A percentile compares a stretch with the other conserved stretches of the same genome.
phyloP scores from a whole-genome alignment of 148 eudicot species.

The Vaccinium darrowii region DNA sequence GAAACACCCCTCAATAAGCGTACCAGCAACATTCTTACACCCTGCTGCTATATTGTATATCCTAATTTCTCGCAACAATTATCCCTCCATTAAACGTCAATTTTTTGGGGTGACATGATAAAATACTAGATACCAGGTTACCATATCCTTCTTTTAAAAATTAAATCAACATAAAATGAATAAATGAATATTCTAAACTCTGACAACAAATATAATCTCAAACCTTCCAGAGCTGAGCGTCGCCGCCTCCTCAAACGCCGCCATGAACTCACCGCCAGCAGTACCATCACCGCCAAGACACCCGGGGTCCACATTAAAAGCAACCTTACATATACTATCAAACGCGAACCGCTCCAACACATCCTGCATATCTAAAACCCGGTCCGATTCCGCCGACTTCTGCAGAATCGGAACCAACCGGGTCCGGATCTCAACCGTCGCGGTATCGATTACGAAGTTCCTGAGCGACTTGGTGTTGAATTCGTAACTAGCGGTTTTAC shows the following conservation, averaged over 20 bases:
- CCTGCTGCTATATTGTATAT: no score
- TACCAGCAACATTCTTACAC: no score
- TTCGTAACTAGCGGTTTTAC: slow-evolving; percentile 69
- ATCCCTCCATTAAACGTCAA: no score
- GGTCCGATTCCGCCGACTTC: slow-evolving; percentile 19
- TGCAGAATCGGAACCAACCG: slow-evolving; percentile 48
- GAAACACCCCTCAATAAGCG: no score
- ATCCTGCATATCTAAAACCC: slow-evolving; percentile 59
- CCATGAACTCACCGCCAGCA: slow-evolving; percentile 51
- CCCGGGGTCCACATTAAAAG: slow-evolving; percentile 71
- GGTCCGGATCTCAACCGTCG: slow-evolving; percentile 34
- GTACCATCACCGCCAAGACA: slow-evolving; percentile 46
- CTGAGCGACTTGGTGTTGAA: slow-evolving; percentile 60
- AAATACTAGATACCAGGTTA: no score
- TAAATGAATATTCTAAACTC: no score
- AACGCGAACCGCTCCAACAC: slow-evolving; percentile 66
- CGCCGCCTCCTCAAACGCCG: slow-evolving; percentile 62
- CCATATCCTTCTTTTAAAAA: no score
- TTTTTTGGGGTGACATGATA: no score
- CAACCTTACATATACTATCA: slow-evolving; percentile 62
- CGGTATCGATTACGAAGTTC: slow-evolving; percentile 43
- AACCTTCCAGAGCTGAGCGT: slow-evolving; percentile 54
- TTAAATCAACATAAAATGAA: no score
- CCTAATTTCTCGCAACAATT: no score
- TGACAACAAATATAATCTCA: not conserved